phyloP scores from a whole-genome alignment of 768 basidiomycete genomes.

The Pleurotus djamor region DNA sequence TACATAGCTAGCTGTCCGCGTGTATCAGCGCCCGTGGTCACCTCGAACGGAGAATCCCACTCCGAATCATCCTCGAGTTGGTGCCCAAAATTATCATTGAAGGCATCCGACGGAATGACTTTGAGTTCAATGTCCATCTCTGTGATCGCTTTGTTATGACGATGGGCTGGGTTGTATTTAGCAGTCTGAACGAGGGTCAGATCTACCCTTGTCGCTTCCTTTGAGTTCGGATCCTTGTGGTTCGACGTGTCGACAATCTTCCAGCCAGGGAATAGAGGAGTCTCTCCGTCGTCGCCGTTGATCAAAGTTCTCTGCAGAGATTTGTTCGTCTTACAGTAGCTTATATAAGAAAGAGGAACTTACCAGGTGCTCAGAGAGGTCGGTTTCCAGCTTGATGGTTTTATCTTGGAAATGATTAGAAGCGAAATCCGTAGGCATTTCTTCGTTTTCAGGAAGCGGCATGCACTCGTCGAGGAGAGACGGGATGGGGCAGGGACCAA shows the following conservation, averaged over 20 bases:
- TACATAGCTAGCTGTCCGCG: constrained; percentile 21
- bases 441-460: not conserved
- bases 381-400: not conserved
- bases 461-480: not conserved
- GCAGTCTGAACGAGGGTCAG: not conserved
- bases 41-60: too few relatives aligned
- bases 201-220: not conserved
- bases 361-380: not conserved
- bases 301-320: not conserved
- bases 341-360: not conserved
- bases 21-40: not conserved
- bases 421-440: not conserved
- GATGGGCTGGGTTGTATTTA: not conserved
- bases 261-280: not conserved
- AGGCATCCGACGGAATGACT: not conserved
- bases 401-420: not conserved
- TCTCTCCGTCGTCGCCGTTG: not conserved
- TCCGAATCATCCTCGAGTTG: too few relatives aligned
- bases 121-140: not conserved
- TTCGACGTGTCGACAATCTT: constrained; percentile 10
- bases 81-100: not conserved
- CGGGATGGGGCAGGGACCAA: not conserved
- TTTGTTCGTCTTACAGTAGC: not conserved
- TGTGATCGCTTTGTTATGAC: not conserved
- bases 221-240: not conserved